A percentile compares a stretch with the other conserved stretches of the same genome.
Conservation (phyloP, 139 green algal genomes). For the Zygnema circumcarinatum region DNA sequence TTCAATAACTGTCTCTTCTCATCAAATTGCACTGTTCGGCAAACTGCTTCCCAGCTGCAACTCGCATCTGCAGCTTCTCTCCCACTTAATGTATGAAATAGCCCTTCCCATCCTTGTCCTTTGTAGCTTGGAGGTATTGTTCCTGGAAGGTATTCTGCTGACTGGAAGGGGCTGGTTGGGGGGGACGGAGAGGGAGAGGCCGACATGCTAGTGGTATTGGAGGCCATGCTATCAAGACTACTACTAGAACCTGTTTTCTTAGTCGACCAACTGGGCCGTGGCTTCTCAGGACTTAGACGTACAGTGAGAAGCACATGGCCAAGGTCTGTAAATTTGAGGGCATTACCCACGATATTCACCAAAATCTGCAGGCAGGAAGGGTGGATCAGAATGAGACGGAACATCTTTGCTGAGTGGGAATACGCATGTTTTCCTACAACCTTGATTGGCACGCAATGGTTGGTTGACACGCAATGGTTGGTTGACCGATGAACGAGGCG, state of each 20-base stretch:
- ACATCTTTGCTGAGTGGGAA: neutral
- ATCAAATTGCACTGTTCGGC: neutral
- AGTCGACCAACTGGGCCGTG: neutral
- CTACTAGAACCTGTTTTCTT: constrained; percentile 5
- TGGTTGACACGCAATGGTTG: neutral
- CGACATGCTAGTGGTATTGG: neutral
- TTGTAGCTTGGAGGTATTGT: neutral
- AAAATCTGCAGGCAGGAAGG: constrained; percentile 33
- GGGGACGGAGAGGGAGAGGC: neutral
- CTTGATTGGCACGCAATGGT: neutral
- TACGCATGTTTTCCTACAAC: neutral
- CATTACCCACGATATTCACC: constrained; percentile 35
- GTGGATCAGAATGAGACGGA: neutral
- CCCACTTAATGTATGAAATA: constrained; percentile 34
- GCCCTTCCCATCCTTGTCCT: constrained; percentile 8
- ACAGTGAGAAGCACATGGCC: constrained; percentile 53
- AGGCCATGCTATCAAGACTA: neutral
- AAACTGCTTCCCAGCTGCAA: constrained; percentile 33
- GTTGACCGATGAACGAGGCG: too few relatives aligned
- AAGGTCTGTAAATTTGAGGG: constrained; percentile 32
- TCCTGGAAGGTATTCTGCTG: neutral
- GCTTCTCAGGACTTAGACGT: constrained; percentile 16
- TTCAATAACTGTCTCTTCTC: neutral
- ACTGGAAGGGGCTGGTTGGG: neutral
- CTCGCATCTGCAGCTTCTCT: constrained; percentile 23